Evolutionary conservation across 2,329 filamentous ascomycete genomes (phyloP).

Genomic region (Fusarium solani-melongenae): DNA sequence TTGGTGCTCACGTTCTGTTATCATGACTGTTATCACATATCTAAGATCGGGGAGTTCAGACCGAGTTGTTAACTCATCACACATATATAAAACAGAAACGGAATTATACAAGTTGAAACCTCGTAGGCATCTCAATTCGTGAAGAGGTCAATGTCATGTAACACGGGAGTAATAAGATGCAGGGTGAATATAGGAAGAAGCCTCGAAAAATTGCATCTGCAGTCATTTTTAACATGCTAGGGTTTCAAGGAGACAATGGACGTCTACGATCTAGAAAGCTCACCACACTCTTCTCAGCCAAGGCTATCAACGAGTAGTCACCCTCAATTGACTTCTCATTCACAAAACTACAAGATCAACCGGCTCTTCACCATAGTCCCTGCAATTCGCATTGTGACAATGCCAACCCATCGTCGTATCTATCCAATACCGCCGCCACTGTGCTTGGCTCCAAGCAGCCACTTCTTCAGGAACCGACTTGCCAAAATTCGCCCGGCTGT

Average conservation of each 20-base stretch:
- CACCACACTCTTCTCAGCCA: neutral
- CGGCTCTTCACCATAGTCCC: neutral
- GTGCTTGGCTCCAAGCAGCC: neutral
- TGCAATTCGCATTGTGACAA: neutral
- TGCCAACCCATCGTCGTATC: neutral
- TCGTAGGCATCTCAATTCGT: neutral
- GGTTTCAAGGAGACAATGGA: neutral
- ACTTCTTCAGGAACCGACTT: neutral
- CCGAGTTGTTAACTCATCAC: neutral
- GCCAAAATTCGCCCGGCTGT: neutral
- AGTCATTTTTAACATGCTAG: neutral
- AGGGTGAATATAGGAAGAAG: neutral
- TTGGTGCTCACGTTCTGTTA: neutral
- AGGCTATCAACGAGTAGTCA: neutral
- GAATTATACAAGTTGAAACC: neutral
- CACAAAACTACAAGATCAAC: neutral
- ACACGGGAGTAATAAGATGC: neutral
- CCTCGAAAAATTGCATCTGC: neutral
- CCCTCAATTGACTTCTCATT: neutral
- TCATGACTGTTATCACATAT: neutral
- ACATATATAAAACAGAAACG: neutral
- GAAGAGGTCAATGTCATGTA: neutral
- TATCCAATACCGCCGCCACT: neutral
- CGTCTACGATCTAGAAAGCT: neutral
- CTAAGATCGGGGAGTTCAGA: neutral